Evolutionary conservation across 2,329 filamentous ascomycete species (phyloP).

Genomic region (Ophiostoma tasmaniense): DNA sequence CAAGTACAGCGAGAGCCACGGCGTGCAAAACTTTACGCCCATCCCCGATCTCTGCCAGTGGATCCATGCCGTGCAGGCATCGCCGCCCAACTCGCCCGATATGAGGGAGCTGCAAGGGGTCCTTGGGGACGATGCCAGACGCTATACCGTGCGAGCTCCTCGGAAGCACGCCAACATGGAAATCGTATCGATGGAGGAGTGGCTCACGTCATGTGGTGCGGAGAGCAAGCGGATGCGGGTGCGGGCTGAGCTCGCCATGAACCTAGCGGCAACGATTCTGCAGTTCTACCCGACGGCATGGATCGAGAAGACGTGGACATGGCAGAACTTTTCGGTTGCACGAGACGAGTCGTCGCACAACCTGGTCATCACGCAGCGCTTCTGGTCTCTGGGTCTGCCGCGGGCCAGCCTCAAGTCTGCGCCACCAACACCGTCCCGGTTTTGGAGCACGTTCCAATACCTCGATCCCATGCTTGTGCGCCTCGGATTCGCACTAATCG

Average conservation of each 20-base stretch:
- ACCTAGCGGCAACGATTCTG: constrained; percentile 19
- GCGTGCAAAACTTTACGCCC: constrained; percentile 16
- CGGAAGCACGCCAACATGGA: constrained; percentile 13
- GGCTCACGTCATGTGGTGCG: constrained; percentile 14
- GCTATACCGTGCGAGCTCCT: background rate
- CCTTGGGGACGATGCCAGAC: background rate
- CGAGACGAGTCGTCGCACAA: constrained; percentile 13
- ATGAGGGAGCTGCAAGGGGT: constrained; percentile 4
- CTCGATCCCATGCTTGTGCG: constrained; percentile 21
- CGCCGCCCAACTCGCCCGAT: constrained; percentile 17
- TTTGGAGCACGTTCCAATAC: constrained; percentile 17
- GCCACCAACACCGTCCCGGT: constrained; percentile 13
- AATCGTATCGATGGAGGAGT: constrained; percentile 20
- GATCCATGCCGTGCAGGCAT: constrained; percentile 15
- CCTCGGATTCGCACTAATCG: constrained; percentile 20
- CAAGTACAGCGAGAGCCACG: constrained; percentile 19
- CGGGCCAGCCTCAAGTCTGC: background rate
- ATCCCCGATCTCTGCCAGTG: constrained; percentile 20
- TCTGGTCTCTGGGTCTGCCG: background rate
- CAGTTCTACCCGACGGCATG: constrained; percentile 20
- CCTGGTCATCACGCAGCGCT: constrained; percentile 17
- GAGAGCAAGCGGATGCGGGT: constrained; percentile 17
- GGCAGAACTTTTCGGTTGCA: constrained; percentile 19
- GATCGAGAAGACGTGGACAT: constrained; percentile 21
- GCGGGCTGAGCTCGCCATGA: constrained; percentile 16